Conservation (phyloP, 495 filamentous ascomycete species). For the Neurospora africana region DNA sequence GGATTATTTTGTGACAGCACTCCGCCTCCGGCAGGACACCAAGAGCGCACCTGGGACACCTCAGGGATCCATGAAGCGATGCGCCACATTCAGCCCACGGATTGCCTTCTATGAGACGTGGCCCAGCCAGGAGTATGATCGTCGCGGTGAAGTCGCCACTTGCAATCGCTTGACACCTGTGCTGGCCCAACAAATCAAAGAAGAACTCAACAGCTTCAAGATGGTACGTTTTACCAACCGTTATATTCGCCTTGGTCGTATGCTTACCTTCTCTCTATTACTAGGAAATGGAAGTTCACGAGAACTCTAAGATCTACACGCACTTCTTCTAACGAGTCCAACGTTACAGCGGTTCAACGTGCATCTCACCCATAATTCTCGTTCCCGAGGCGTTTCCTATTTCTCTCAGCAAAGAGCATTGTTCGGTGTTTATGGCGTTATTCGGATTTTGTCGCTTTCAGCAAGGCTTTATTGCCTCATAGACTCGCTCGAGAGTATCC, state of each 20-base stretch:
- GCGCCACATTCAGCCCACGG: constrained; percentile 84
- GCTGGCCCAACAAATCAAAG: constrained; percentile 98
- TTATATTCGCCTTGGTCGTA: neutral
- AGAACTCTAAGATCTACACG: constrained; percentile 96
- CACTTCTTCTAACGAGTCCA: constrained; percentile 80
- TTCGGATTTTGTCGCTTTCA: constrained; percentile 7
- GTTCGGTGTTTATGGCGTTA: constrained; percentile 43
- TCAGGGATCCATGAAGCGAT: constrained; percentile 50
- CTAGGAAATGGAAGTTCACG: constrained; percentile 99
- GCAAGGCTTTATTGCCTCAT: constrained; percentile 13
- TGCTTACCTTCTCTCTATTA: constrained; percentile 16
- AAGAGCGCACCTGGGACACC: constrained; percentile 76
- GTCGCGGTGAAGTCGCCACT: constrained; percentile 90
- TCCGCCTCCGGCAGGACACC: constrained; percentile 55
- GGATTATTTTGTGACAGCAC: constrained; percentile 74
- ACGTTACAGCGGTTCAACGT: constrained; percentile 10
- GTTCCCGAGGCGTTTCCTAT: constrained; percentile 25
- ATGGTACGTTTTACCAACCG: constrained; percentile 58
- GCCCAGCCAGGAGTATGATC: constrained; percentile 91
- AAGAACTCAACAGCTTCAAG: constrained; percentile 98
- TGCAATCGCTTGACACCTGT: constrained; percentile 96
- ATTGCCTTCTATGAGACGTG: constrained; percentile 95
- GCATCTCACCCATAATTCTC: constrained; percentile 32
- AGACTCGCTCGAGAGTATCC: constrained; percentile 17
- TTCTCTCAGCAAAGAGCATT: constrained; percentile 28